Conservation (phyloP, 2,329 filamentous ascomycete genomes). For the Trichothecium sympodiale region DNA sequence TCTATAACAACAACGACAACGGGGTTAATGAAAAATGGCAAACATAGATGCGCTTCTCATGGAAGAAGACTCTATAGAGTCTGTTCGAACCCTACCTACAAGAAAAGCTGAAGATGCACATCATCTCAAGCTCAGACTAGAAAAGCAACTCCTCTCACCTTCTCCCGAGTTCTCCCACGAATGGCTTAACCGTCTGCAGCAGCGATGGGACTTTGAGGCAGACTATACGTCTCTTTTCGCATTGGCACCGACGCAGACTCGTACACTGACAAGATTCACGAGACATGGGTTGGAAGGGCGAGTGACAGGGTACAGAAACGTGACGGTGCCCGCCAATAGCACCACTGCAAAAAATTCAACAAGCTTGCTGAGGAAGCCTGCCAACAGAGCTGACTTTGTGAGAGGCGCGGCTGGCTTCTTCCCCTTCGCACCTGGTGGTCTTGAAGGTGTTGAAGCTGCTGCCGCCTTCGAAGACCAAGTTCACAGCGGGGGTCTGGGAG, state of each 20-base stretch:
- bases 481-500: slow-evolving; percentile 38
- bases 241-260: slow-evolving; percentile 80
- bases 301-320: slow-evolving; percentile 88
- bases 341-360: slow-evolving; percentile 94
- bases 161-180: slow-evolving; percentile 67
- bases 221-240: slow-evolving; percentile 79
- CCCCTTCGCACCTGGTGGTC: slow-evolving; percentile 81
- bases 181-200: slow-evolving; percentile 85
- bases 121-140: slow-evolving; percentile 60
- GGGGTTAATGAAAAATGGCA: slow-evolving; percentile 13
- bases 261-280: slow-evolving; percentile 88
- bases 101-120: slow-evolving; percentile 33
- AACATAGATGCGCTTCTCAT: slow-evolving; percentile 24
- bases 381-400: slow-evolving; percentile 79
- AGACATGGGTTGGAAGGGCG: slow-evolving; percentile 84
- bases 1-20: neutral
- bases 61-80: slow-evolving; percentile 12
- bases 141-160: slow-evolving; percentile 68
- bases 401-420: slow-evolving; percentile 88
- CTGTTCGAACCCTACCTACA: slow-evolving; percentile 6
- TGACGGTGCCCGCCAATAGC: slow-evolving; percentile 80
- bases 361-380: slow-evolving; percentile 76
- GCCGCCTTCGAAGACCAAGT: slow-evolving; percentile 74
- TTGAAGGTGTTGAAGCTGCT: slow-evolving; percentile 77
- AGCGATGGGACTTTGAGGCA: slow-evolving; percentile 72